Conservation (phyloP, 2,329 filamentous ascomycete species). For the Calycina herbarum region DNA sequence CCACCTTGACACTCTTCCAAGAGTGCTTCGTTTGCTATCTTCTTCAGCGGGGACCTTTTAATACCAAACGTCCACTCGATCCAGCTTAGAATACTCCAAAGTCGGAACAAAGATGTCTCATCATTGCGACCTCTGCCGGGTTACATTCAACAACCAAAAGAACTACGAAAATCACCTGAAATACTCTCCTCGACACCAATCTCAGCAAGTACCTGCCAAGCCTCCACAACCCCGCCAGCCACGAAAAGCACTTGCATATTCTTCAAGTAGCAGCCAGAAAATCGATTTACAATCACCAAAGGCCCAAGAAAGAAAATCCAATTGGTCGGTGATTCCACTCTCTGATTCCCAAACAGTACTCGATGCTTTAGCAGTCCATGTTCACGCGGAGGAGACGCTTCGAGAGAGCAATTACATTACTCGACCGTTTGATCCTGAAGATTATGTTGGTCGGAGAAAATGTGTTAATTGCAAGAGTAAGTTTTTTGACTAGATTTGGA, state of each 20-base stretch:
- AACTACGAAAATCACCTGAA: neutral
- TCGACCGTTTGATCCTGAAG: constrained; percentile 15
- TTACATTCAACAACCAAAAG: neutral
- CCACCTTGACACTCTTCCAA: no score
- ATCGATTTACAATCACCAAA: neutral
- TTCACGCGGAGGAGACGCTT: constrained; percentile 22
- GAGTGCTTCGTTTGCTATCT: no score
- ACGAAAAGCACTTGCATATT: neutral
- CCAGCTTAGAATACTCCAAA: neutral
- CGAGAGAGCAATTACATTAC: constrained; percentile 16
- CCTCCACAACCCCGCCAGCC: neutral
- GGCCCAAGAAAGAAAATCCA: neutral
- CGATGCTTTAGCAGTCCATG: constrained; percentile 17
- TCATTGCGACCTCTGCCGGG: neutral
- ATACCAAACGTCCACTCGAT: no score
- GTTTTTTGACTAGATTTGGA: neutral
- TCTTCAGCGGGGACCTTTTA: no score
- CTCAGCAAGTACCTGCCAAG: neutral
- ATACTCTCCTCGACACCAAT: neutral
- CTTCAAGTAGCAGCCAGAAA: neutral
- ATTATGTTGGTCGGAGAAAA: constrained; percentile 19
- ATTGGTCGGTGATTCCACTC: constrained; percentile 19
- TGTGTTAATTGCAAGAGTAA: constrained; percentile 23
- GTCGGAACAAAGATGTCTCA: neutral
- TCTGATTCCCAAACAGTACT: constrained; percentile 16